Conservation (phyloP, 2,329 filamentous ascomycete genomes). For the Colletotrichum paranaense region DNA sequence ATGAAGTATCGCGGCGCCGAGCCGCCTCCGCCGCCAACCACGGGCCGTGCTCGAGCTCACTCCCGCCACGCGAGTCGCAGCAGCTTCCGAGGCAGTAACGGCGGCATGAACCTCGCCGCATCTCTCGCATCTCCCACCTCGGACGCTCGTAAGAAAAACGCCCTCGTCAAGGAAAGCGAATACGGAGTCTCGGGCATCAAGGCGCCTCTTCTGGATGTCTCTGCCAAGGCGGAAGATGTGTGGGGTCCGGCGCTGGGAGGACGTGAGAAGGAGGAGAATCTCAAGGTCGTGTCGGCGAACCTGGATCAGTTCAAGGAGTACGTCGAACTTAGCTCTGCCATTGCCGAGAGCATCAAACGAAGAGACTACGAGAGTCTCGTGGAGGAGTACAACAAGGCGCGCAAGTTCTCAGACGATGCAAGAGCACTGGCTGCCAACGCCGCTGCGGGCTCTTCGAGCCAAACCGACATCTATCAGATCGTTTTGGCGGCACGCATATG, state of each 20-base stretch:
- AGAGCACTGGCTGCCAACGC: constrained; percentile 70
- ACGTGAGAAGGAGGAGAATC: constrained; percentile 87
- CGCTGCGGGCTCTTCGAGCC: constrained; percentile 70
- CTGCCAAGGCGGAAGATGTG: constrained; percentile 94
- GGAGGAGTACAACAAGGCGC: constrained; percentile 87
- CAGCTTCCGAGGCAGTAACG: constrained; percentile 68
- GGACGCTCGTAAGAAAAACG: constrained; percentile 84
- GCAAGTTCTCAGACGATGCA: constrained; percentile 83
- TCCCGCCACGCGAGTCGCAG: constrained; percentile 76
- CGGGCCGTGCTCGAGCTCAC: constrained; percentile 59
- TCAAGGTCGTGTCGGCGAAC: constrained; percentile 81
- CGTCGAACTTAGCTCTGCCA: constrained; percentile 81
- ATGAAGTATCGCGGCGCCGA: constrained; percentile 83
- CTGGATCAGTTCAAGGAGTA: constrained; percentile 84
- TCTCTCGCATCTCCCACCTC: constrained; percentile 46
- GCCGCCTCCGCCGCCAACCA: constrained; percentile 52
- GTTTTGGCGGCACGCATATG: constrained; percentile 93
- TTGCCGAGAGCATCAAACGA: constrained; percentile 88
- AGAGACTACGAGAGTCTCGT: constrained; percentile 91
- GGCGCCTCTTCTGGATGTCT: constrained; percentile 86
- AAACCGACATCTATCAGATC: constrained; percentile 86
- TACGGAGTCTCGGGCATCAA: constrained; percentile 92
- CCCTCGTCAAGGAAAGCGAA: constrained; percentile 90
- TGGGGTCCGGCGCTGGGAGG: constrained; percentile 96
- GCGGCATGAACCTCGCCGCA: constrained; percentile 48